Evolutionary conservation across 2,329 filamentous ascomycete species (phyloP).

Genomic region (Fusarium bactridioides): DNA sequence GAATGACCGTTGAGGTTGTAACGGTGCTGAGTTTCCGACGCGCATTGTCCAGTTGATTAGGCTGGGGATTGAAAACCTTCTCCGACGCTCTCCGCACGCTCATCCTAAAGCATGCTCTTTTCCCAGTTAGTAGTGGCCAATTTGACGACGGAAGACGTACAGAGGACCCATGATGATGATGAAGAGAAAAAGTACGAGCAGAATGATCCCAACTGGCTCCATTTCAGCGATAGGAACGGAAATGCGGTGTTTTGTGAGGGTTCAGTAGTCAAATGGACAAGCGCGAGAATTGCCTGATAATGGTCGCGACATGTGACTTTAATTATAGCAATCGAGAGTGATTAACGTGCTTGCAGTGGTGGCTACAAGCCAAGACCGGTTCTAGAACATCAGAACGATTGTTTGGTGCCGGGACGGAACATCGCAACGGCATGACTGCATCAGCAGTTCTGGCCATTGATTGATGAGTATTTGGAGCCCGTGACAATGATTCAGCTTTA

Average conservation of each 20-base stretch:
- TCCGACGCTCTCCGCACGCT: slow-evolving; percentile 11
- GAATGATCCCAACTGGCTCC: slow-evolving; percentile 40
- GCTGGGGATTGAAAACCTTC: slow-evolving; percentile 33
- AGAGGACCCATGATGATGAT: slow-evolving; percentile 35
- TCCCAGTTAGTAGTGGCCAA: not conserved
- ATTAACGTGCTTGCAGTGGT: slow-evolving; percentile 4
- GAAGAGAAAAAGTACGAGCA: slow-evolving; percentile 36
- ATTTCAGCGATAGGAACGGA: slow-evolving; percentile 10
- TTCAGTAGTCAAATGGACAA: not conserved
- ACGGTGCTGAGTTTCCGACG: slow-evolving; percentile 44
- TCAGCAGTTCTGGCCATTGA: not conserved
- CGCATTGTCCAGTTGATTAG: slow-evolving; percentile 35
- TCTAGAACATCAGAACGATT: slow-evolving; percentile 16
- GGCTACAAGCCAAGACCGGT: slow-evolving; percentile 14
- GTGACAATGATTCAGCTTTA: slow-evolving; percentile 21
- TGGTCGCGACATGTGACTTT: not conserved
- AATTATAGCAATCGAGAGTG: not conserved
- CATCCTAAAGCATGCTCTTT: slow-evolving; percentile 31
- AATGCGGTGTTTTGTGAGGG: not conserved
- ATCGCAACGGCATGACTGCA: not conserved
- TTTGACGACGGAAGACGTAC: slow-evolving; percentile 1
- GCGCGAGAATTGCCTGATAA: not conserved
- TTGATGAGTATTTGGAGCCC: not conserved
- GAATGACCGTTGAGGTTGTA: slow-evolving; percentile 34
- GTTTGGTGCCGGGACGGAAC: not conserved